phyloP scores from a whole-genome alignment of 495 filamentous ascomycete species.

The Staphylotrichum tortipilum region DNA sequence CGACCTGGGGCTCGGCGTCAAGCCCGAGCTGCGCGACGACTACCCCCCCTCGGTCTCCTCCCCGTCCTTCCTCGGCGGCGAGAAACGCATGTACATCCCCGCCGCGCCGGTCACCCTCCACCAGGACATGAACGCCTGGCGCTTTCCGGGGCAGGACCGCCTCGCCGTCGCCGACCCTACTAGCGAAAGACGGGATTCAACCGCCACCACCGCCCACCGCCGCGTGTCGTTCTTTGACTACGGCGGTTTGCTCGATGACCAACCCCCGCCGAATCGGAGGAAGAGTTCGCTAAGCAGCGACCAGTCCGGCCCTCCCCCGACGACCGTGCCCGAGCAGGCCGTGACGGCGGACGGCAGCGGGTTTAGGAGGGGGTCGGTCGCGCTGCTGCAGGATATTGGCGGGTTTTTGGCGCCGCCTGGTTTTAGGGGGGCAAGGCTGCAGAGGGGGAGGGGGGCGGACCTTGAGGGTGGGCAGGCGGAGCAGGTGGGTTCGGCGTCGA shows the following conservation, averaged over 20 bases:
- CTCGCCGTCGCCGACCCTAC: no score
- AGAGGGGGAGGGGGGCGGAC: no score
- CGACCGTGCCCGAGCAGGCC: slow-evolving; percentile 22
- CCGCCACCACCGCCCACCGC: slow-evolving; percentile 33
- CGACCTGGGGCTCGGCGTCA: slow-evolving; percentile 58
- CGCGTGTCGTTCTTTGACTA: slow-evolving; percentile 63
- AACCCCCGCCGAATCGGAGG: slow-evolving; percentile 20
- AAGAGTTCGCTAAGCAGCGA: slow-evolving; percentile 27
- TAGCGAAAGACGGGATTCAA: slow-evolving; percentile 19
- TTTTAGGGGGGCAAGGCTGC: slow-evolving; percentile 14
- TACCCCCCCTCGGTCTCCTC: slow-evolving; percentile 14
- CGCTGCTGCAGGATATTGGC: slow-evolving; percentile 52
- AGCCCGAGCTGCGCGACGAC: slow-evolving; percentile 46
- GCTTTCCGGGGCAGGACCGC: slow-evolving; percentile 26
- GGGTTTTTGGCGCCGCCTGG: slow-evolving; percentile 36
- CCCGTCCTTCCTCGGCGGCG: no score
- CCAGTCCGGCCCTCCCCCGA: slow-evolving; percentile 20
- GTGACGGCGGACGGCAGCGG: slow-evolving; percentile 28
- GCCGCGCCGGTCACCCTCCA: slow-evolving; percentile 23
- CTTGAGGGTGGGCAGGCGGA: slow-evolving; percentile 14
- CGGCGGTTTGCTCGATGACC: slow-evolving; percentile 52
- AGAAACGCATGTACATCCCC: slow-evolving; percentile 16
- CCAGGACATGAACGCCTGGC: slow-evolving; percentile 31
- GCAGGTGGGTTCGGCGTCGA: slow-evolving; percentile 22
- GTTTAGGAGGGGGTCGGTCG: slow-evolving; percentile 39